These are phyloP conservation scores for Mallotus japonicus DNA, from an alignment of 441 rosid species.

Conservation along the genomic window DNA sequence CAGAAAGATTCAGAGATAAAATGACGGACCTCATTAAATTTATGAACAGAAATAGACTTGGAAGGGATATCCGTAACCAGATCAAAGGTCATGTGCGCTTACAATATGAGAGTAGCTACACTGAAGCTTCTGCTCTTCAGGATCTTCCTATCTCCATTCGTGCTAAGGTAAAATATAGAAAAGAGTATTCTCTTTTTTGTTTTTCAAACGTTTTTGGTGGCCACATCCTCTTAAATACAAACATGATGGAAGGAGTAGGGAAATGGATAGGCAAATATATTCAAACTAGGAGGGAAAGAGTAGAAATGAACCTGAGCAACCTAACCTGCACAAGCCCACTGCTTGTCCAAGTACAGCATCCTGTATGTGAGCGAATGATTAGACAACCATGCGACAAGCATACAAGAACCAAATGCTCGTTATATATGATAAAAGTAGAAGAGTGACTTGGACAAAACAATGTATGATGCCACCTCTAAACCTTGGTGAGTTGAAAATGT, in stretches of 20 bases:
- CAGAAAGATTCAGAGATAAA: slow-evolving; percentile 91
- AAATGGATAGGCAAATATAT: background rate
- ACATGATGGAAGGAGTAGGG: too few relatives aligned
- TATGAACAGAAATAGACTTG: slow-evolving; percentile 84
- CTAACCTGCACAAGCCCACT: background rate
- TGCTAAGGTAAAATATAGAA: slow-evolving; percentile 57
- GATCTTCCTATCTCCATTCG: slow-evolving; percentile 91
- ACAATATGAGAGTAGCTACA: slow-evolving; percentile 84
- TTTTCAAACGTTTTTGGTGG: background rate
- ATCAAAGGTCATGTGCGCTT: slow-evolving; percentile 76
- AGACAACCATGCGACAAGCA: background rate
- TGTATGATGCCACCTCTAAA: background rate
- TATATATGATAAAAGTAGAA: background rate
- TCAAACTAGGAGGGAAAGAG: slow-evolving; percentile 5
- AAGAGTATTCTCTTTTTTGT: background rate
- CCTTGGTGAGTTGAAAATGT: background rate
- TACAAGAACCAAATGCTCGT: background rate
- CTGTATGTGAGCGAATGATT: background rate
- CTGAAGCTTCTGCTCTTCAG: slow-evolving; percentile 77
- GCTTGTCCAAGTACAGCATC: background rate
- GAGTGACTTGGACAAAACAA: background rate
- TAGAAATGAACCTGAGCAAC: background rate
- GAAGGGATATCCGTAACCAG: slow-evolving; percentile 67
- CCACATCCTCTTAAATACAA: background rate
- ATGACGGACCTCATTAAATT: slow-evolving; percentile 81